Conservation (phyloP, 2,329 filamentous ascomycete species). For the Alternaria infectoria region DNA sequence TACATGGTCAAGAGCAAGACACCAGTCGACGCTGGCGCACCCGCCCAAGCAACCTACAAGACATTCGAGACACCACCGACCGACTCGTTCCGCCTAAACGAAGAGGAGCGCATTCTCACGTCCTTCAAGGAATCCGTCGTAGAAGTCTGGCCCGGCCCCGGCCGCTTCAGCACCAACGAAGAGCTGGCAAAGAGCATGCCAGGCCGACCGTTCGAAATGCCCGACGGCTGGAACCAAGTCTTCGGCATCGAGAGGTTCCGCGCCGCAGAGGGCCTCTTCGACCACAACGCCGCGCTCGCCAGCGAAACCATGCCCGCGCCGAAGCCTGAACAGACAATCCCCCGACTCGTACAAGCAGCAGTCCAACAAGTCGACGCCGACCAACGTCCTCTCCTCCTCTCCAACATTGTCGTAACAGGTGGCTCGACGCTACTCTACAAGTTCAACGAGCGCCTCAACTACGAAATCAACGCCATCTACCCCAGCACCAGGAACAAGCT, state of each 20-base stretch:
- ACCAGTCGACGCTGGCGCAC: constrained; percentile 82
- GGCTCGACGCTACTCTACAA: constrained; percentile 86
- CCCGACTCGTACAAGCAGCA: constrained; percentile 78
- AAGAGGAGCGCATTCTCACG: constrained; percentile 91
- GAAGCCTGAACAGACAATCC: constrained; percentile 79
- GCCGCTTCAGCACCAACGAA: constrained; percentile 72
- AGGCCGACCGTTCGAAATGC: constrained; percentile 93
- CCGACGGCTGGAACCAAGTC: constrained; percentile 94
- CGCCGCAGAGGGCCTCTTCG: constrained; percentile 88
- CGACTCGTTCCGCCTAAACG: constrained; percentile 77
- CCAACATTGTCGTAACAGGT: constrained; percentile 92
- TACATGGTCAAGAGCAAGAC: constrained; percentile 89
- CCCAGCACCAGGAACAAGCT: constrained; percentile 87
- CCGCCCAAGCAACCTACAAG: constrained; percentile 77
- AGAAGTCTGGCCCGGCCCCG: constrained; percentile 86
- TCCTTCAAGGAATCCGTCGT: constrained; percentile 99
- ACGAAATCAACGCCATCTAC: constrained; percentile 80
- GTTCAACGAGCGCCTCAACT: constrained; percentile 87
- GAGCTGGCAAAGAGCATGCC: constrained; percentile 76
- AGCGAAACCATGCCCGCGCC: constrained; percentile 59
- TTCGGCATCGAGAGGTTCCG: constrained; percentile 89
- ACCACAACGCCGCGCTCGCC: constrained; percentile 75
- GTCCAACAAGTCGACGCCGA: constrained; percentile 87
- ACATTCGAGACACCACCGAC: constrained; percentile 67
- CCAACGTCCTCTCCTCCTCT: constrained; percentile 79